Conservation (phyloP, 345 rosid genomes). For the Ailanthus altissimus region DNA sequence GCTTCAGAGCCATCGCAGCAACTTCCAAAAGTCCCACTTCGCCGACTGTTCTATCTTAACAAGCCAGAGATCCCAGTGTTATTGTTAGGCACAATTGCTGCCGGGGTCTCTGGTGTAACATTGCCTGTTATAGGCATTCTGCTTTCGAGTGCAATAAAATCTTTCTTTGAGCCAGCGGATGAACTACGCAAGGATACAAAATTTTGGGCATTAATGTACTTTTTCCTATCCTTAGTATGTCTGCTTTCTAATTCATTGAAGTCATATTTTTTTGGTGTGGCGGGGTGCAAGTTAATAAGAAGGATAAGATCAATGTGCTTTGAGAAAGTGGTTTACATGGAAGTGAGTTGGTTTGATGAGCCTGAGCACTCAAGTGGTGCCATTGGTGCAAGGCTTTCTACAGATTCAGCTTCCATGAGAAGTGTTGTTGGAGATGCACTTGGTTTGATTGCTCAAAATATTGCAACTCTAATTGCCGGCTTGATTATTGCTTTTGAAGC, state of each 20-base stretch:
- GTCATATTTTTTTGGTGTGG: conserved; percentile 58
- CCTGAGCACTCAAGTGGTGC: conserved; percentile 70
- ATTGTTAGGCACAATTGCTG: conserved; percentile 53
- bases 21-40: conserved; percentile 39
- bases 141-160: conserved; percentile 50
- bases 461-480: conserved; percentile 55
- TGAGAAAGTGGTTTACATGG: conserved; percentile 69
- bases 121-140: conserved; percentile 59
- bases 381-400: conserved; percentile 72
- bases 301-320: conserved; percentile 65
- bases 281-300: conserved; percentile 62
- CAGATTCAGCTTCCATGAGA: conserved; percentile 67
- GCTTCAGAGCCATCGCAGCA: conserved; percentile 8
- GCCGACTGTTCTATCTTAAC: conserved; percentile 58
- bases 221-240: conserved; percentile 51
- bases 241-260: conserved; percentile 44
- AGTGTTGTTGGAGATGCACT: conserved; percentile 72
- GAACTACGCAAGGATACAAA: conserved; percentile 45
- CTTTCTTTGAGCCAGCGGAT: conserved; percentile 55
- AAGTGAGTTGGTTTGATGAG: conserved; percentile 82
- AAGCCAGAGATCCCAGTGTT: conserved; percentile 70
- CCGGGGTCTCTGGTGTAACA: conserved; percentile 45
- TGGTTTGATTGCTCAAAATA: conserved; percentile 50
- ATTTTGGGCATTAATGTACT: conserved; percentile 66
- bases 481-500: conserved; percentile 69